Percentiles rank a stretch among this genome's conserved stretches.
phyloP scores from a whole-genome alignment of 768 basidiomycete species.

The Psilocybe cyanescens region DNA sequence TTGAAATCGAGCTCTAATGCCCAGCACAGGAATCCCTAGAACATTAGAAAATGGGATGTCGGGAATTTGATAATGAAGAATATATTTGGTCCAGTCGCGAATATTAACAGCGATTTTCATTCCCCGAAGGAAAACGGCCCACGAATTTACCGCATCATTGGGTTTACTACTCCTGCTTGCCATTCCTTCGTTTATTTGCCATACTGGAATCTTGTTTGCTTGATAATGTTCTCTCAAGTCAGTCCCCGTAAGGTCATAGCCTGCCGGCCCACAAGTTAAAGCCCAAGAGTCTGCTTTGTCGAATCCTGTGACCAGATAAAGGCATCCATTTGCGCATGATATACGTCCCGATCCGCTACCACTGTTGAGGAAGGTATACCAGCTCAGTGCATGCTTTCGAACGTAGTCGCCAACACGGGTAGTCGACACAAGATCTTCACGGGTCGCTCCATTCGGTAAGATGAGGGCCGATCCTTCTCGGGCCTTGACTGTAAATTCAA shows the following conservation, averaged over 20 bases:
- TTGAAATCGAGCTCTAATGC: slow-evolving; percentile 1
- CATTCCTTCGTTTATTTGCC: neutral
- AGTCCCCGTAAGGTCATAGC: too few species aligned
- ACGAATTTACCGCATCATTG: too few species aligned
- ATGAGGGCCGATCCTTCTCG: slow-evolving; percentile 15
- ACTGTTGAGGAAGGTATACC: slow-evolving; percentile 6
- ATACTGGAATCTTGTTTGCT: too few species aligned
- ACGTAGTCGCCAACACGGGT: neutral
- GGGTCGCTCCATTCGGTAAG: slow-evolving; percentile 15
- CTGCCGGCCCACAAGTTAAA: neutral
- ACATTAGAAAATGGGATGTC: neutral
- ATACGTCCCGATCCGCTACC: too few species aligned
- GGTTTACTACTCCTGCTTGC: neutral
- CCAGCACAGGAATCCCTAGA: neutral
- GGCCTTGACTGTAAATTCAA: too few species aligned
- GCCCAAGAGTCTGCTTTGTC: slow-evolving; percentile 1
- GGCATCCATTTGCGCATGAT: neutral
- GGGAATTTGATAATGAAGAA: neutral
- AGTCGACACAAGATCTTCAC: slow-evolving; percentile 11
- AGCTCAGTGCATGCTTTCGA: slow-evolving; percentile 13
- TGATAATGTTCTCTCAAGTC: too few species aligned
- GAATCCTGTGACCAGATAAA: slow-evolving; percentile 15
- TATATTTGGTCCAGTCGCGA: neutral
- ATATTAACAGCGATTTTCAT: slow-evolving; percentile 4
- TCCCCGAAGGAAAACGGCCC: slow-evolving; percentile 6